Evolutionary conservation across 768 basidiomycete genomes (phyloP), one percentile per base, ranked within the genome.

Genomic region (Favolaschia claudopus): DNA sequence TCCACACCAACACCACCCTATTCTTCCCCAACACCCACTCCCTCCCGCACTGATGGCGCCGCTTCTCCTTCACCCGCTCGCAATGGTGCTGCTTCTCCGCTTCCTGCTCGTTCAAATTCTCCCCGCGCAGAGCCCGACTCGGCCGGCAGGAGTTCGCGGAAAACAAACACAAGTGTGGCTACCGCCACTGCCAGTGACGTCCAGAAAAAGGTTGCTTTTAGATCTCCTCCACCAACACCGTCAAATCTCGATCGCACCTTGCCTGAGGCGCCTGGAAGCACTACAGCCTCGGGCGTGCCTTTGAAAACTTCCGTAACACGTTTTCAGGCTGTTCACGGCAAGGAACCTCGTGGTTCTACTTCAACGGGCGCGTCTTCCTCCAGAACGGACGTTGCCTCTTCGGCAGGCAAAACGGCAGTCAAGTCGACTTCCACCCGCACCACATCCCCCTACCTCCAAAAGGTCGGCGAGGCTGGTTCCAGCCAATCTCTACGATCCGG

Each of bases 131-230:
- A 72, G n/a, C 55, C 55, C 28, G 76, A 77, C 43, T 69, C 70
- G 13, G 60, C 75, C 13, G 66, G 62, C 0, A 71, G 72, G 31
- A 74, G 69, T 50, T 71, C 75, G n/a, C 74, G 76, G 52, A 81
- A 81, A 63, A 67, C 73, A 28, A 77, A 76, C 65, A 67, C 65
- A 4, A 57, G 65, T 31, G 54, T 69, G 25, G 67, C 60, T 33
- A 70, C 69, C 9, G 64, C 62, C 39, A 67, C 70, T 22, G 58
- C 72, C 43, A 72, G 72, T 60, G 89, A 89, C 63, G 78, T 84
- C 29, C 85, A 84, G 69, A 95, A 95, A 81, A 93, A 93, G 76
- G 93, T 95, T 40, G 93, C 92, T 25, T 95, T 95, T 76, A 82
- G 91, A 67, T 92, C 91, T 27, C 91, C 92, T 45, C 86, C 89